Evolutionary conservation across 2,329 filamentous ascomycete species (phyloP), one percentile per base, ranked within the genome.

Genomic region (Neofusicoccum laricinum): DNA sequence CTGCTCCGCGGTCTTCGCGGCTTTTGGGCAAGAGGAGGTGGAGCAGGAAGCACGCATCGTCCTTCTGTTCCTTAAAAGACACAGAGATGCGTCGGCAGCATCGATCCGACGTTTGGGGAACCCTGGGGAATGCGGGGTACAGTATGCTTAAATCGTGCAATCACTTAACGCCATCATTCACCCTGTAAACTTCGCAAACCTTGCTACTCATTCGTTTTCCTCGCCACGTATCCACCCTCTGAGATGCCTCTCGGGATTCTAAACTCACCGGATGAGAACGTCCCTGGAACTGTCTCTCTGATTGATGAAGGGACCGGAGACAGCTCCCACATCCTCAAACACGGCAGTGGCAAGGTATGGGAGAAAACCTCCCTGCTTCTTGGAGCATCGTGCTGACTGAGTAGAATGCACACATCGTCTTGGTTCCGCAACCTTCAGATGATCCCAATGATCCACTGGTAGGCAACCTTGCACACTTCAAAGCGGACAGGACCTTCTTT

Each of bases 401-500:
- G 12, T 30, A 71, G 70, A 67, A 68, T 53, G 55, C 64, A 21
- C 62, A 67, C 30, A 71, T 71, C 38, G 67, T 71, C 30, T 58
- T 71, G 11, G 59, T 71, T 12, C 70, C 70, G 11, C 70, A 71
- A 45, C 70, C 70, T 4, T 70, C 69, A 11, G 61, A 68, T 12
- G 70, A 71, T 45, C 70, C 68, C 3, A 70, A 70, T 57, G 69
- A 71, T 30, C 70, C 70, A 59, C 66, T 71, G 21, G 69, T 71
- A 58, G 51, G 69, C 2, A 21, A 6, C 40, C 41, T 6, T 14
- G 8, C 11, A 38, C 1, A 10, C 12, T 11, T 10, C 15, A 38
- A 15, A 19, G 15, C 10, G 7, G 3, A 8, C 14, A 50, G 21
- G 5, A 32, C 14, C 25, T 15, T n/a, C 30, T 14, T 11, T 15